phyloP scores from a whole-genome alignment of 345 rosid species.

The Citrus mangshanensis region DNA sequence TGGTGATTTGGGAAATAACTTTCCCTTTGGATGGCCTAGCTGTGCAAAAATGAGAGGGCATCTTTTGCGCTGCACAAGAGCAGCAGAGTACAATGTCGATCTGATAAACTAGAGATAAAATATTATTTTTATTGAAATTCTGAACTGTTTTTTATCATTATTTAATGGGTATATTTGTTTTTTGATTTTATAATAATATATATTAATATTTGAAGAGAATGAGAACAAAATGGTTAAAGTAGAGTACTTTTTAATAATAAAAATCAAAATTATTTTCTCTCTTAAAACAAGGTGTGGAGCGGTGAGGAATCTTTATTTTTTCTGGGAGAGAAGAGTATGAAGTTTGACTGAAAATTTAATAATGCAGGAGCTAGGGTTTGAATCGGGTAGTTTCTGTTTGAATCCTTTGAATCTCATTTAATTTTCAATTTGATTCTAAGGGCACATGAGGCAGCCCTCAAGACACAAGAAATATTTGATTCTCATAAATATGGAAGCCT shows the following conservation, averaged over 20 bases:
- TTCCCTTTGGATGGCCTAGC: constrained; percentile 25
- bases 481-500: background rate
- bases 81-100: constrained; percentile 2
- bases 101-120: constrained; percentile 1
- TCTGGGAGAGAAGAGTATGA: background rate
- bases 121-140: constrained; percentile 15
- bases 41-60: constrained; percentile 29
- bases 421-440: background rate
- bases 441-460: background rate
- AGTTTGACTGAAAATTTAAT: background rate
- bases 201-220: too few species aligned
- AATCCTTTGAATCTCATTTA: background rate
- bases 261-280: too few species aligned
- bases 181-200: too few species aligned
- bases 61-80: constrained; percentile 11
- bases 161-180: too few species aligned
- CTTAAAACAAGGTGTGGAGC: background rate
- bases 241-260: too few species aligned
- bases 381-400: background rate
- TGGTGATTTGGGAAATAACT: constrained; percentile 19
- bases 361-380: background rate
- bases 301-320: background rate
- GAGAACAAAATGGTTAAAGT: too few species aligned
- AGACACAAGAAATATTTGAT: background rate
- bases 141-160: background rate